Evolutionary conservation across 306 rosid genomes (phyloP).

Genomic region (Casuarina cunninghamiana): DNA sequence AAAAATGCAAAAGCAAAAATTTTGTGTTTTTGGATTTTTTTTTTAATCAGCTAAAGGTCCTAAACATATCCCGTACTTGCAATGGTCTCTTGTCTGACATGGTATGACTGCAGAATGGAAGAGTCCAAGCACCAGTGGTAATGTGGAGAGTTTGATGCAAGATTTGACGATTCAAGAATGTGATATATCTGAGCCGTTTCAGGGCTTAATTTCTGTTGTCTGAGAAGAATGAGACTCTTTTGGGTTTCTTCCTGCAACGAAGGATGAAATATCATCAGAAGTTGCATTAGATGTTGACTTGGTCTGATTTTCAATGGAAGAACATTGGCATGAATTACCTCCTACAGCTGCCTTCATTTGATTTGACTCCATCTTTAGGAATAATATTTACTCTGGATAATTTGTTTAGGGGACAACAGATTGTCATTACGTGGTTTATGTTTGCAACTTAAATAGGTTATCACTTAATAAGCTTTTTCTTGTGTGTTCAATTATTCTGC

Average conservation of each 20-base stretch:
- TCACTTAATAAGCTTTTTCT: not conserved
- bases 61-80: not conserved
- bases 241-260: not conserved
- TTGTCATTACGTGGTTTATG: not conserved
- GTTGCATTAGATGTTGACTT: not conserved
- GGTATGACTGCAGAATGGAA: not conserved
- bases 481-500: not conserved
- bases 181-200: not conserved
- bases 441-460: not conserved
- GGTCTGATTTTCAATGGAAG: not conserved
- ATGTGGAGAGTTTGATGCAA: not conserved
- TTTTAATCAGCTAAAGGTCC: not conserved
- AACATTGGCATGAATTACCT: not conserved
- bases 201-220: not conserved
- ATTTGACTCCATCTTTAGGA: not conserved
- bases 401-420: not conserved
- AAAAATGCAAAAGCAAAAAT: not conserved
- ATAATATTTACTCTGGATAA: no score
- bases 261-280: no score
- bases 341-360: not conserved
- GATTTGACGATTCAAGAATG: not conserved
- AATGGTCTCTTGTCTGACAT: not conserved
- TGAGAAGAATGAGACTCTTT: not conserved
- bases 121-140: not conserved
- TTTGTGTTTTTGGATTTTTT: no score